Conservation (phyloP, 1,139 yeast species). For the Geotrichum aggregatum region DNA sequence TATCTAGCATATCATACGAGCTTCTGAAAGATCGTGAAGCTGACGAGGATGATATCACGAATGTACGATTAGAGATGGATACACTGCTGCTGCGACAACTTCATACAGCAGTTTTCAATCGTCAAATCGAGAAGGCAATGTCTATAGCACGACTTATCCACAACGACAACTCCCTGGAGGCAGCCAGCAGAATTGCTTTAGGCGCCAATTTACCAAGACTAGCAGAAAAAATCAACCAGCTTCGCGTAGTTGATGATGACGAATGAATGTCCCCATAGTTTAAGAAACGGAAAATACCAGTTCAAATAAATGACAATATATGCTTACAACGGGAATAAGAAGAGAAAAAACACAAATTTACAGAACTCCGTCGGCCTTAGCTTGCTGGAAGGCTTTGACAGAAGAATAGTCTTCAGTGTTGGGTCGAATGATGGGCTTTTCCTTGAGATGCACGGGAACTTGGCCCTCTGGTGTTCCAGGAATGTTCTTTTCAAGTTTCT, state of each 20-base stretch:
- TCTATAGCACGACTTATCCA: slow-evolving; percentile 66
- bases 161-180: slow-evolving; percentile 73
- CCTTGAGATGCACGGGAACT: slow-evolving; percentile 59
- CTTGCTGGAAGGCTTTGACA: slow-evolving; percentile 44
- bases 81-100: slow-evolving; percentile 69
- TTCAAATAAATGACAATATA: slow-evolving; percentile 7
- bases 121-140: slow-evolving; percentile 60
- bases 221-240: slow-evolving; percentile 61
- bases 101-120: slow-evolving; percentile 71
- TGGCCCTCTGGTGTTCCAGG: slow-evolving; percentile 61
- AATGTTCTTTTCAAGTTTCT: slow-evolving; percentile 59
- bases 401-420: slow-evolving; percentile 48
- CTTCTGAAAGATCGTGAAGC: slow-evolving; percentile 29
- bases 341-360: slow-evolving; percentile 6
- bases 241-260: slow-evolving; percentile 44
- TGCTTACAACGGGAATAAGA: slow-evolving; percentile 5
- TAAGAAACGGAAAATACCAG: not conserved
- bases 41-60: slow-evolving; percentile 29
- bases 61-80: slow-evolving; percentile 45
- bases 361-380: slow-evolving; percentile 32
- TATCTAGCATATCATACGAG: slow-evolving; percentile 29
- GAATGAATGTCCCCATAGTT: slow-evolving; percentile 1
- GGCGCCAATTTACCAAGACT: slow-evolving; percentile 64
- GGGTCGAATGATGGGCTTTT: slow-evolving; percentile 58
- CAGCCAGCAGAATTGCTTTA: slow-evolving; percentile 80